Evolutionary conservation across 2,329 filamentous ascomycete genomes (phyloP).

Genomic region (Pseudogymnoascus pannorum): DNA sequence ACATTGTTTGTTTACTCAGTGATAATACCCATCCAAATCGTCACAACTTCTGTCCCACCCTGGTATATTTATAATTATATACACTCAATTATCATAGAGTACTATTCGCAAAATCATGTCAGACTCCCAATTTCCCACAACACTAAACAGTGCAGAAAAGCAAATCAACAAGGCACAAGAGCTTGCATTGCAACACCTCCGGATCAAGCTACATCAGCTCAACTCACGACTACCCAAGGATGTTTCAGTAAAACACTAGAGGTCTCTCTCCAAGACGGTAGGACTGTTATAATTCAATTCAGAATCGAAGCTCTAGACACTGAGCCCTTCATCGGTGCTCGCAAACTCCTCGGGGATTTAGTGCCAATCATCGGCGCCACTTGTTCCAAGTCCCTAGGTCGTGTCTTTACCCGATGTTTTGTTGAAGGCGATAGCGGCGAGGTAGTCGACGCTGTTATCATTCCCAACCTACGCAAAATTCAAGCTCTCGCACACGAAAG

Average conservation of each 20-base stretch:
- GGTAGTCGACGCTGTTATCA: neutral
- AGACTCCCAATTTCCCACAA: neutral
- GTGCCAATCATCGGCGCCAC: slow-evolving; percentile 19
- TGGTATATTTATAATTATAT: neutral
- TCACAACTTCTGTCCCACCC: neutral
- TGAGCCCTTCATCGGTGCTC: slow-evolving; percentile 16
- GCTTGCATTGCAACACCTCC: slow-evolving; percentile 15
- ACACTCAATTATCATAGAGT: neutral
- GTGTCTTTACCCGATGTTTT: neutral
- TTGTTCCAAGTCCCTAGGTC: neutral
- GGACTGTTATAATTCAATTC: slow-evolving; percentile 21
- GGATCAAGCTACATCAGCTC: slow-evolving; percentile 16
- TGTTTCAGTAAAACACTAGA: slow-evolving; percentile 21
- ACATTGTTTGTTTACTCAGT: neutral
- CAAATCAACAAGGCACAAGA: slow-evolving; percentile 15
- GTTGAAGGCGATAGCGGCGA: neutral
- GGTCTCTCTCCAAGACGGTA: slow-evolving; percentile 17
- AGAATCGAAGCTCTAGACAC: slow-evolving; percentile 18
- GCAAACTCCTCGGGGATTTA: slow-evolving; percentile 15
- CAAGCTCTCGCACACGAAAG: neutral
- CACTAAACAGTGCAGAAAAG: slow-evolving; percentile 14
- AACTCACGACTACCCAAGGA: slow-evolving; percentile 17
- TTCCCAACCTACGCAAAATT: neutral
- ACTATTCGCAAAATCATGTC: neutral
- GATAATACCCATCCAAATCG: neutral